These are phyloP conservation scores for Tilletia setariae DNA, from an alignment of 1,284 basidiomycete species.

Conservation along the genomic window DNA sequence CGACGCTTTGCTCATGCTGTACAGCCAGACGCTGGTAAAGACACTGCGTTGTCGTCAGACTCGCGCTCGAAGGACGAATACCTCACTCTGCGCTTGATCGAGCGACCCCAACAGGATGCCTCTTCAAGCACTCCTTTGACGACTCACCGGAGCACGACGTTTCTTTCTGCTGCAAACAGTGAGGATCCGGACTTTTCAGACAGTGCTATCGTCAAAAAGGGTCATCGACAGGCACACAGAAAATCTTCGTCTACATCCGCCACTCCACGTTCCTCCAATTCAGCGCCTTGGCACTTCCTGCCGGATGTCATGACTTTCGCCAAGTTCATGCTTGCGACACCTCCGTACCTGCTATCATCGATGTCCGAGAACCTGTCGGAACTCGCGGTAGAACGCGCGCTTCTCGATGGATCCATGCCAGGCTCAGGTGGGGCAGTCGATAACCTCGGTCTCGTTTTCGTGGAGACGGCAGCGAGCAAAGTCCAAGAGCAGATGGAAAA, in stretches of 20 bases:
- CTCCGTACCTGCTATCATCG: constrained; percentile 68
- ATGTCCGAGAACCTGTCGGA: constrained; percentile 73
- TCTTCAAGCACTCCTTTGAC: neutral
- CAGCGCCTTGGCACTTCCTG: constrained; percentile 90
- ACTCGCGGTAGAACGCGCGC: constrained; percentile 63
- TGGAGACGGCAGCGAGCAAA: constrained; percentile 65
- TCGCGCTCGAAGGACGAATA: constrained; percentile 58
- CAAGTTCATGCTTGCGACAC: constrained; percentile 94
- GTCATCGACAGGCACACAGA: neutral
- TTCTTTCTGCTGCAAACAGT: neutral
- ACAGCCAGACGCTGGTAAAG: neutral
- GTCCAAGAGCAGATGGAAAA: constrained; percentile 46
- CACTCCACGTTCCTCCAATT: constrained; percentile 74
- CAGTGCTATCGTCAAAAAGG: neutral
- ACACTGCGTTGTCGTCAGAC: constrained; percentile 7
- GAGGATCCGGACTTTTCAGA: neutral
- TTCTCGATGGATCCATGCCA: constrained; percentile 53
- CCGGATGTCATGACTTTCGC: constrained; percentile 85
- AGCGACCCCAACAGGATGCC: constrained; percentile 67
- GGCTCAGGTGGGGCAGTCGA: constrained; percentile 58
- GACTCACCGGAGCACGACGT: constrained; percentile 10
- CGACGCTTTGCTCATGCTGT: neutral
- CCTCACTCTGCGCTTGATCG: constrained; percentile 77
- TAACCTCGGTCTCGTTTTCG: constrained; percentile 75
- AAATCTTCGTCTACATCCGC: constrained; percentile 17